Conservation (phyloP, 2,329 filamentous ascomycete genomes). For the Neopestalotiopsis clavispora region DNA sequence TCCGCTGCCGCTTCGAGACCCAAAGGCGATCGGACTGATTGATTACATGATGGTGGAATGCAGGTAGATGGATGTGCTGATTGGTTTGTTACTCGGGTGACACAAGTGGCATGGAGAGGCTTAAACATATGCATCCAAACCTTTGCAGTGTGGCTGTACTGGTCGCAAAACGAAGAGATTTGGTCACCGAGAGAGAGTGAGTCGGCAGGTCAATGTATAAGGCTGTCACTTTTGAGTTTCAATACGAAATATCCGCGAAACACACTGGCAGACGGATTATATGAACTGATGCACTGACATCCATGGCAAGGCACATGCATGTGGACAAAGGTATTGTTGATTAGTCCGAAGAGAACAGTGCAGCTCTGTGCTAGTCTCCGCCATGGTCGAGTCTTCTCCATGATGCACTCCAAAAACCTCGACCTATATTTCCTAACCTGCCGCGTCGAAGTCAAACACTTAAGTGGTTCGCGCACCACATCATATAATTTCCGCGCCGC, state of each 20-base stretch:
- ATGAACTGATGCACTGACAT: neutral
- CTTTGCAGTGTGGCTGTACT: constrained; percentile 11
- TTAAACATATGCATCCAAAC: neutral
- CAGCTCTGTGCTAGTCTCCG: neutral
- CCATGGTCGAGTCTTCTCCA: neutral
- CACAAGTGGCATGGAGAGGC: neutral
- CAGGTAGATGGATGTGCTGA: neutral
- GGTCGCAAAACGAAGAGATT: neutral
- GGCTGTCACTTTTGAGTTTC: neutral
- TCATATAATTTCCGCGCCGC: too few relatives aligned
- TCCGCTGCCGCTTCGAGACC: neutral
- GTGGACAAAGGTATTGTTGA: neutral
- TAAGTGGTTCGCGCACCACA: too few relatives aligned
- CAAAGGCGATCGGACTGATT: neutral
- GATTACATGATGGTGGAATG: neutral
- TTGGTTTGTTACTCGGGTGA: neutral
- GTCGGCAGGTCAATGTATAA: neutral
- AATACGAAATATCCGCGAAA: neutral
- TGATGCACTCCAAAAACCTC: neutral
- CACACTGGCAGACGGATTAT: neutral
- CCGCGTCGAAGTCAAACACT: too few relatives aligned
- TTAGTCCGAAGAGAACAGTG: neutral
- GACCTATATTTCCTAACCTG: too few relatives aligned
- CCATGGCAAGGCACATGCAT: neutral
- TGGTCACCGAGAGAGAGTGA: neutral